A percentile compares a stretch with the other conserved stretches of the same genome.
phyloP scores from a whole-genome alignment of 192 early-diverging fungal genomes.

The Chytriomyces hyalinus region DNA sequence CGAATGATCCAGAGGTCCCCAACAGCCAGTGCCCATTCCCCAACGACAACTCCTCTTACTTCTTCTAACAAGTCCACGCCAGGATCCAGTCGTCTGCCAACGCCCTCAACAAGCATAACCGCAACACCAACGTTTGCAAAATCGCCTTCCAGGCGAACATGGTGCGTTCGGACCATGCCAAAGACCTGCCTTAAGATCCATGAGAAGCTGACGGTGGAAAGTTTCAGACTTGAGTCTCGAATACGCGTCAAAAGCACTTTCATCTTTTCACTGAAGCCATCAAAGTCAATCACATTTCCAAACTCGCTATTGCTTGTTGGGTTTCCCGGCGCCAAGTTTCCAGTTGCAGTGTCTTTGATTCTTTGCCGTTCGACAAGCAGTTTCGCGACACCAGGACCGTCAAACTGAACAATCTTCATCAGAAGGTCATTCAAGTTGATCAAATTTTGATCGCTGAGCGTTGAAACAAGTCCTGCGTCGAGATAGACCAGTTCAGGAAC shows the following conservation, averaged over 20 bases:
- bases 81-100: conserved; percentile 89
- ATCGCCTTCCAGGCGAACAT: conserved; percentile 92
- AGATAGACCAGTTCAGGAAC: conserved; percentile 80
- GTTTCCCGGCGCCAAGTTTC: not conserved
- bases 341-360: conserved; percentile 70
- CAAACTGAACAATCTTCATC: conserved; percentile 82
- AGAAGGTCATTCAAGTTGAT: conserved; percentile 93
- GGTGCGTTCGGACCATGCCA: conserved; percentile 86
- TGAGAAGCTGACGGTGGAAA: conserved; percentile 80
- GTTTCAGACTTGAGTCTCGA: conserved; percentile 65
- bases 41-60: conserved; percentile 12
- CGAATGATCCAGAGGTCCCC: conserved; percentile 22
- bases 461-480: conserved; percentile 89
- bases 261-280: conserved; percentile 85
- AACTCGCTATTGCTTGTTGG: not conserved
- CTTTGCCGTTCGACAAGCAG: conserved; percentile 89
- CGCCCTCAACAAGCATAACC: conserved; percentile 92
- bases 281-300: conserved; percentile 49
- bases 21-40: conserved; percentile 25
- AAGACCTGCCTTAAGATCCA: conserved; percentile 83
- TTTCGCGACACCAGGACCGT: conserved; percentile 78
- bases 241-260: conserved; percentile 59
- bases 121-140: conserved; percentile 93
- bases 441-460: conserved; percentile 73
- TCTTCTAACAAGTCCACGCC: conserved; percentile 85